A percentile compares a stretch with the other conserved stretches of the same genome.
These are phyloP conservation scores for Xylaria sp. DNA, from an alignment of 2,329 filamentous ascomycete species.

Conservation along the genomic window DNA sequence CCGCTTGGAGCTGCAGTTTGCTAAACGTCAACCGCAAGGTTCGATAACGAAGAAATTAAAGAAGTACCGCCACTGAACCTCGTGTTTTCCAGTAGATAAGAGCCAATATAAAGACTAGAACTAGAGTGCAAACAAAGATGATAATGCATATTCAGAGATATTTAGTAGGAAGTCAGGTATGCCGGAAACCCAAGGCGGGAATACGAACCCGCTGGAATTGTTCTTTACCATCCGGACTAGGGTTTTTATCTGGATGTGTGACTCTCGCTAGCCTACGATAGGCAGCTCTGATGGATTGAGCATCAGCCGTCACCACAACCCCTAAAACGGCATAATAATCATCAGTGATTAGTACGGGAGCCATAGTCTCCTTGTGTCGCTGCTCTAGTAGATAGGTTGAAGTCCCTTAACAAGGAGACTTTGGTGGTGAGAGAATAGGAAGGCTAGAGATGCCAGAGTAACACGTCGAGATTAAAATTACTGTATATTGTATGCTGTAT, in stretches of 20 bases:
- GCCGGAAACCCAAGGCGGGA: neutral
- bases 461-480: neutral
- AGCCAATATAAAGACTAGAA: neutral
- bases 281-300: constrained; percentile 1
- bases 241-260: constrained; percentile 6
- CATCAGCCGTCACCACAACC: neutral
- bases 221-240: constrained; percentile 6
- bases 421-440: neutral
- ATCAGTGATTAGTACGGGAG: neutral
- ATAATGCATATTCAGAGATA: neutral
- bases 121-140: neutral
- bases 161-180: neutral
- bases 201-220: constrained; percentile 5
- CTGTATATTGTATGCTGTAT: too few relatives aligned
- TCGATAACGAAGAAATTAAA: neutral
- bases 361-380: constrained; percentile 1
- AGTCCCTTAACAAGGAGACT: neutral
- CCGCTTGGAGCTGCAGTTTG: constrained; percentile 15
- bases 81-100: neutral
- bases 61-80: neutral
- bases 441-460: neutral
- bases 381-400: neutral
- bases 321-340: constrained; percentile 7
- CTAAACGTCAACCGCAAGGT: neutral
- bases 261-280: constrained; percentile 6